A percentile compares a stretch with the other conserved stretches of the same genome.
Conservation (phyloP, 1,284 basidiomycete genomes). For the Earliella scabrosa region DNA sequence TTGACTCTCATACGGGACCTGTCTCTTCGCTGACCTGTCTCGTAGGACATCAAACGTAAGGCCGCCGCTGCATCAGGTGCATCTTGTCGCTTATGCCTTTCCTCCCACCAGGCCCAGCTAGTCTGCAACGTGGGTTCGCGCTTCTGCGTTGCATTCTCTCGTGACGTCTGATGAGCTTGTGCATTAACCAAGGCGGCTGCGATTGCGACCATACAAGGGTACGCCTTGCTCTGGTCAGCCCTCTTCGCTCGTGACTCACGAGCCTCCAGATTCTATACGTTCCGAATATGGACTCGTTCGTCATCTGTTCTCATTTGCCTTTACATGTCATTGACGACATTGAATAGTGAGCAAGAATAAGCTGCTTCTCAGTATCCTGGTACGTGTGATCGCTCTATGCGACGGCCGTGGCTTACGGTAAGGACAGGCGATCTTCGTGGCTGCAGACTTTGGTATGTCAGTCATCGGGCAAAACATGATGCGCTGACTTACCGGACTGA, state of each 20-base stretch:
- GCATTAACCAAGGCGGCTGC: conserved; percentile 18
- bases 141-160: neutral
- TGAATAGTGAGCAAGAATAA: conserved; percentile 15
- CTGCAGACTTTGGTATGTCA: conserved; percentile 14
- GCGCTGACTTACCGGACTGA: neutral
- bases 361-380: conserved; percentile 7
- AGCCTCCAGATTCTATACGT: conserved; percentile 15
- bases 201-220: conserved; percentile 19
- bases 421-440: conserved; percentile 5
- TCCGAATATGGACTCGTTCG: conserved; percentile 23
- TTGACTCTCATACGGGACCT: neutral
- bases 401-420: neutral
- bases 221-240: too few species aligned
- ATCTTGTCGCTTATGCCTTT: neutral
- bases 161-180: too few species aligned
- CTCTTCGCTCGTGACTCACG: too few species aligned
- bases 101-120: conserved; percentile 17
- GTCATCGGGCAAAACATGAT: too few species aligned
- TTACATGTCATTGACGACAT: neutral
- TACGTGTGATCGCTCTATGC: neutral
- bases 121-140: conserved; percentile 10
- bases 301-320: neutral
- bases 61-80: neutral
- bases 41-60: conserved; percentile 19
- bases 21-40: neutral